Evolutionary conservation across 805 yeast species (phyloP).

Genomic region (Hanseniaspora jakobsenii): DNA sequence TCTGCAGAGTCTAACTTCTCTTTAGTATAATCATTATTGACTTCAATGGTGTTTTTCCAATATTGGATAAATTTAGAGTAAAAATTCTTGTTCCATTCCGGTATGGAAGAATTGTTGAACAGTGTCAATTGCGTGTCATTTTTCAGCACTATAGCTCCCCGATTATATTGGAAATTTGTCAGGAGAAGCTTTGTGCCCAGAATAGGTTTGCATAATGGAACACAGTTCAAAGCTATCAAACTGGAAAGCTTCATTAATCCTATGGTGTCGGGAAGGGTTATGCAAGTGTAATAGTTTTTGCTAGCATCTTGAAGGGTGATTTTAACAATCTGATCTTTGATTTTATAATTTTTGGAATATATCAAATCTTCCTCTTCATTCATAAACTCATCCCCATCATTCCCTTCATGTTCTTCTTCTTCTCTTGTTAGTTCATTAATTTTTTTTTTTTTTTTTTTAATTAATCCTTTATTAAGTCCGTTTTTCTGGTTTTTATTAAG

Average conservation of each 20-base stretch:
- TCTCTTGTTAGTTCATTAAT: conserved; percentile 42
- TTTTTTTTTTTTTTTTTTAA: conserved; percentile 24
- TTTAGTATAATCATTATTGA: background rate
- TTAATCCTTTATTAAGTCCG: conserved; percentile 14
- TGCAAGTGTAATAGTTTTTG: conserved; percentile 44
- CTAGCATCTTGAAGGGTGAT: conserved; percentile 44
- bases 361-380: conserved; percentile 1
- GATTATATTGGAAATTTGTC: conserved; percentile 26
- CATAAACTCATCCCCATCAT: conserved; percentile 7
- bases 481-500: too few relatives aligned
- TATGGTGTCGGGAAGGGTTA: conserved; percentile 30
- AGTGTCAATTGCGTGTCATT: background rate
- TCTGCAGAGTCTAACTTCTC: background rate
- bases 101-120: background rate
- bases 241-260: conserved; percentile 1
- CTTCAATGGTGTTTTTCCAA: conserved; percentile 22
- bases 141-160: conserved; percentile 28
- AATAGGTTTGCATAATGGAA: conserved; percentile 25
- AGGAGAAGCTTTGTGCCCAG: conserved; percentile 51
- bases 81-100: conserved; percentile 30
- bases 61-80: conserved; percentile 26
- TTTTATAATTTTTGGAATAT: conserved; percentile 2
- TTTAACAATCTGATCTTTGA: conserved; percentile 32
- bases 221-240: background rate
- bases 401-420: conserved; percentile 23